Conservation (phyloP, 2,329 filamentous ascomycete genomes). For the Aureobasidium sp. region DNA sequence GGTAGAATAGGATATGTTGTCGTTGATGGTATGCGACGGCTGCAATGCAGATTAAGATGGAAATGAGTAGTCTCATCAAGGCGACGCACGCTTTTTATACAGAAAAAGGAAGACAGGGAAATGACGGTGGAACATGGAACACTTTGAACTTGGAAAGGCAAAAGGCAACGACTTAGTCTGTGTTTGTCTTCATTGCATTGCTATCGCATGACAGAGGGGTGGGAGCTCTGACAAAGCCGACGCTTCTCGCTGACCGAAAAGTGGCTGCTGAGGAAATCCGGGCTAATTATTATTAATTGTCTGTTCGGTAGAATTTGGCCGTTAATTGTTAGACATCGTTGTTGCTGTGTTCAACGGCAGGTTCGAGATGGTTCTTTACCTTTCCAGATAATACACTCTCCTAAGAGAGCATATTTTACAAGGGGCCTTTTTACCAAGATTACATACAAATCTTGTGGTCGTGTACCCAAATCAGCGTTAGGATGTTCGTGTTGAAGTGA, state of each 20-base stretch:
- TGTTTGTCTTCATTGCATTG: conserved; percentile 2
- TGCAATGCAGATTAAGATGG: conserved; percentile 34
- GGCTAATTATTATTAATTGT: not conserved
- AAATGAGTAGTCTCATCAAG: conserved; percentile 32
- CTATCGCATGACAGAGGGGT: not conserved
- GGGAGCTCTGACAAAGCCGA: conserved; percentile 7
- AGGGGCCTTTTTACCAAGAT: no score
- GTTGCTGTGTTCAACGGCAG: not conserved
- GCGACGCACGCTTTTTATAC: conserved; percentile 22
- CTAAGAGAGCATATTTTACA: no score
- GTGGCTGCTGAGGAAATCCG: not conserved
- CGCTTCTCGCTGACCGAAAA: not conserved
- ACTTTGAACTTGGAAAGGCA: not conserved
- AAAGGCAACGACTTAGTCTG: conserved; percentile 4
- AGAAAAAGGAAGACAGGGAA: not conserved
- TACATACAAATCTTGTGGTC: no score
- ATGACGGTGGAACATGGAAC: not conserved
- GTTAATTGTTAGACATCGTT: no score
- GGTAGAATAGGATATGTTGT: conserved; percentile 16
- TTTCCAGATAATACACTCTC: no score
- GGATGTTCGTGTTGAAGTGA: no score
- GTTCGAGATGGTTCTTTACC: no score
- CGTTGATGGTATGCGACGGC: conserved; percentile 32
- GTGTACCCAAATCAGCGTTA: no score
- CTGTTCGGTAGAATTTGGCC: not conserved